Evolutionary conservation across 305 asterid species (phyloP).

Genomic region (Withania somnifera): DNA sequence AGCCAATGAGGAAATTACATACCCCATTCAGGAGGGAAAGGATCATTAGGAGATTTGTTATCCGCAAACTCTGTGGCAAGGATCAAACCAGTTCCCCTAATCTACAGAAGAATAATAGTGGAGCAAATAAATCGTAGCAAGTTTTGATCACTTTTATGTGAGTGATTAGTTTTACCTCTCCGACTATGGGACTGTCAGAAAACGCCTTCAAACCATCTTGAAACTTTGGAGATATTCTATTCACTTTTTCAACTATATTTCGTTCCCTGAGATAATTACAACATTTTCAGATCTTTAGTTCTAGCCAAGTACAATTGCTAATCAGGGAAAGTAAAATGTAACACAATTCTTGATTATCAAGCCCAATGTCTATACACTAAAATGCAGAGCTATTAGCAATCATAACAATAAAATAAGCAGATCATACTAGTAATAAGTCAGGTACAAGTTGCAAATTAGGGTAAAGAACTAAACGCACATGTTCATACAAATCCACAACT

Average conservation of each 20-base stretch:
- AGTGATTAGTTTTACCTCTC: slow-evolving; percentile 49
- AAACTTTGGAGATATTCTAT: slow-evolving; percentile 61
- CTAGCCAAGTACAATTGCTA: not conserved
- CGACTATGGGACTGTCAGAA: slow-evolving; percentile 75
- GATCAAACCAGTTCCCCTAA: slow-evolving; percentile 86
- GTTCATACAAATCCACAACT: not conserved
- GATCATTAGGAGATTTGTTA: slow-evolving; percentile 88
- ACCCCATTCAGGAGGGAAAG: slow-evolving; percentile 96
- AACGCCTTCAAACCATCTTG: slow-evolving; percentile 71
- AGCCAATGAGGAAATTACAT: slow-evolving; percentile 3
- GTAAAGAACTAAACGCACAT: not conserved
- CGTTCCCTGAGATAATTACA: slow-evolving; percentile 50
- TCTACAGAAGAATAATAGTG: slow-evolving; percentile 33
- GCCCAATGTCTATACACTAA: not conserved
- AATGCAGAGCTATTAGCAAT: not conserved
- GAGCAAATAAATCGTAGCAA: not conserved
- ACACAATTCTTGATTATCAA: not conserved
- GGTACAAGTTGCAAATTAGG: not conserved
- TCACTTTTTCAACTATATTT: slow-evolving; percentile 56
- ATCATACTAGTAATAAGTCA: not conserved
- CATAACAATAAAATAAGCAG: not conserved
- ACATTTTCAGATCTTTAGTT: not conserved
- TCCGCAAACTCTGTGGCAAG: slow-evolving; percentile 73
- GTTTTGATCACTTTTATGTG: not conserved
- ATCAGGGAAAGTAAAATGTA: not conserved